phyloP scores from a whole-genome alignment of 2,329 filamentous ascomycete genomes.

The Ceratocystis eucalypticola region DNA sequence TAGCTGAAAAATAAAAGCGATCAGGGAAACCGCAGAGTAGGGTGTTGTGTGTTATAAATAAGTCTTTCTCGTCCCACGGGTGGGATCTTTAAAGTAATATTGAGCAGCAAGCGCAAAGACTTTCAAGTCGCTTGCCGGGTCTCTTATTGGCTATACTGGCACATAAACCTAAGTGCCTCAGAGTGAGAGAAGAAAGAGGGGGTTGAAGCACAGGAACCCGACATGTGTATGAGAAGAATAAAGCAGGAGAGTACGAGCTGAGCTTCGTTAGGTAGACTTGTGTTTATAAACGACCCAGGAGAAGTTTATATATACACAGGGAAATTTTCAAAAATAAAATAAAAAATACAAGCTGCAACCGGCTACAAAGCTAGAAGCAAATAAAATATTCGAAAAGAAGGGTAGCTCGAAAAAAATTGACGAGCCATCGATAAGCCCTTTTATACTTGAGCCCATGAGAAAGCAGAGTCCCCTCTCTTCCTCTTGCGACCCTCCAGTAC shows the following conservation, averaged over 20 bases:
- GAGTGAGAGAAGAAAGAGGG: slow-evolving; percentile 21
- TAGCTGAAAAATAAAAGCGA: background rate
- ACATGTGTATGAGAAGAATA: slow-evolving; percentile 17
- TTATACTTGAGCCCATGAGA: background rate
- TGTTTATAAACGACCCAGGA: background rate
- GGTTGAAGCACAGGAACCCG: slow-evolving; percentile 17
- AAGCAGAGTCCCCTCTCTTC: background rate
- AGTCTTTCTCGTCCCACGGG: slow-evolving; percentile 43
- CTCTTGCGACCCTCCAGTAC: background rate
- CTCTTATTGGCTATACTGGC: slow-evolving; percentile 31
- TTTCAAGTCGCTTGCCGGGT: slow-evolving; percentile 46
- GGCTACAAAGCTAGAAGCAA: background rate
- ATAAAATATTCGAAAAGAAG: background rate
- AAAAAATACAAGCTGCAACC: background rate
- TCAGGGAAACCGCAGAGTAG: background rate
- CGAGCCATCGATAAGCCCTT: background rate
- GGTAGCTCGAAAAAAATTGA: background rate
- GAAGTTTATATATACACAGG: background rate
- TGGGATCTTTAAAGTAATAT: slow-evolving; percentile 11
- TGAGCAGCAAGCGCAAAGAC: slow-evolving; percentile 53
- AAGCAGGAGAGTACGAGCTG: background rate
- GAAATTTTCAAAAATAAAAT: background rate
- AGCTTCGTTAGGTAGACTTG: background rate
- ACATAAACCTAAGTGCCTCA: slow-evolving; percentile 32
- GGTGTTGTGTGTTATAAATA: slow-evolving; percentile 14